phyloP scores from a whole-genome alignment of 2,329 filamentous ascomycete species.

The Esteya vermicola region DNA sequence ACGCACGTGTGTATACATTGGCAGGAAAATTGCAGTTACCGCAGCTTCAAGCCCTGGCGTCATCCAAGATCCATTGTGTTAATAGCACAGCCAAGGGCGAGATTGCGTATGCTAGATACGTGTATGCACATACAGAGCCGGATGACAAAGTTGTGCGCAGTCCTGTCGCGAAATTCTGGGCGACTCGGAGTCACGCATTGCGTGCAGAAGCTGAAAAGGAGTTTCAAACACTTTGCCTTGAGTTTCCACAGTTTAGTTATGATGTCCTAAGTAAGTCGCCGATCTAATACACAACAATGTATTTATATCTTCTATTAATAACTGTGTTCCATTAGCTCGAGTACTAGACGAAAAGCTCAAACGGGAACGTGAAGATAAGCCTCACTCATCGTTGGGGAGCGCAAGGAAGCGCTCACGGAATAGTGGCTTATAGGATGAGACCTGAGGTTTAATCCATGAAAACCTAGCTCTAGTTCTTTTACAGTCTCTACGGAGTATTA shows the following conservation, averaged over 20 bases:
- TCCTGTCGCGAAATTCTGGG: constrained; percentile 86
- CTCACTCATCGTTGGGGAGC: constrained; percentile 20
- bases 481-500: too few relatives aligned
- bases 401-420: constrained; percentile 43
- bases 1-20: constrained; percentile 80
- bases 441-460: too few relatives aligned
- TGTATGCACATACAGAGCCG: constrained; percentile 61
- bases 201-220: constrained; percentile 76
- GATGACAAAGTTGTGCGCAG: constrained; percentile 63
- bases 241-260: constrained; percentile 85
- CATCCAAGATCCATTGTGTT: constrained; percentile 84
- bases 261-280: constrained; percentile 71
- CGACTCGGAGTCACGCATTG: constrained; percentile 62
- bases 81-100: constrained; percentile 79
- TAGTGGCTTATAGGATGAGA: constrained; percentile 19
- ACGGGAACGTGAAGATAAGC: constrained; percentile 31
- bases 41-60: constrained; percentile 60
- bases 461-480: too few relatives aligned
- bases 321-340: constrained; percentile 27
- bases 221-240: constrained; percentile 72
- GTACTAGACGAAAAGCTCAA: constrained; percentile 54
- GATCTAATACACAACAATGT: too few relatives aligned
- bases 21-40: constrained; percentile 62
- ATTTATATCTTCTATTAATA: not conserved
- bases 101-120: constrained; percentile 81